Evolutionary conservation across 768 basidiomycete species (phyloP), one percentile per base, ranked within the genome.

Genomic region (Nidularia pulvinata): DNA sequence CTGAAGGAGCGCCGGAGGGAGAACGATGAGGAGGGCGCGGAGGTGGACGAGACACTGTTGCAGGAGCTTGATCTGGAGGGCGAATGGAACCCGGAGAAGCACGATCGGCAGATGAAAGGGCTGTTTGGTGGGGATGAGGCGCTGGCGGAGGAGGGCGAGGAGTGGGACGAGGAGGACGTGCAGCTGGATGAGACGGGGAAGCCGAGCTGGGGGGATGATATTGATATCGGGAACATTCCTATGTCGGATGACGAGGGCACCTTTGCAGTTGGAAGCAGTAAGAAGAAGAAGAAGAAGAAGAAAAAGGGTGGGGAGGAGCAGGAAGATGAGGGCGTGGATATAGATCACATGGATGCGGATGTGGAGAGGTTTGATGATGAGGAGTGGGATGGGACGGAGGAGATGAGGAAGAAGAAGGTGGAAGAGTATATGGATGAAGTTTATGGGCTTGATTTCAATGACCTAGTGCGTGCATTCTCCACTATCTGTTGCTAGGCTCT

Each of bases 381-480:
- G 16, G 89, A 91, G 57, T 91, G 90, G 87, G 86, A 86, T 60
- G 91, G 90, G 1, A 93, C 91, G n/a, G 91, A 95, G 63, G 91
- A 91, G 63, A 92, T 91, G 83, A 81, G 91, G 50, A 93, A 94
- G 69, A 76, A 79, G 49, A 88, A 88, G 61, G 68, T 95, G 54
- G 85, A 95, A 51, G 79, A 92, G 63, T 93, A 95, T 62, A 90
- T 98, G 89, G 89, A 94, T 56, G 91, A 94, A 67, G 76, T 98
- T 42, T 89, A 95, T 65, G 86, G 79, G 35, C 77, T 98, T 14
- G 96, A 98, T 56, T 96, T 98, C 74, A 98, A 98, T 68, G 95
- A 96, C 62, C 83, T 98, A 76, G 95, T 95, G 55, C 62, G 87
- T 76, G 37, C 48, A 33, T 37, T 45, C 34, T 49, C 43, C 11